A percentile compares a stretch with the other conserved stretches of the same genome.
Conservation (phyloP, 1,139 yeast species). For the Saccharomyces hybrid region DNA sequence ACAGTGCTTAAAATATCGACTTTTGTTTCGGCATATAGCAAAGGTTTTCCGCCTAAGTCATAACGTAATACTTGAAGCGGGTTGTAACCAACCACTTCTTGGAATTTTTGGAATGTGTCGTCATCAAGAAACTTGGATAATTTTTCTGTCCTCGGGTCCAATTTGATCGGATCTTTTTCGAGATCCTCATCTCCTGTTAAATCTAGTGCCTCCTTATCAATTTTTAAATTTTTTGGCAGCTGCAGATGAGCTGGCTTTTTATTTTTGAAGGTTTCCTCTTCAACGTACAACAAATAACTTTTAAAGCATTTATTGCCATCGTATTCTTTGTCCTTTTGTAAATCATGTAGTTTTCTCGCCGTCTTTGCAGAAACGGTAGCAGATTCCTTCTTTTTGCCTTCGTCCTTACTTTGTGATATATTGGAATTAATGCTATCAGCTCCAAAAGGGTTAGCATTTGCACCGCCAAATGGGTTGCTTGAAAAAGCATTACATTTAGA, state of each 20-base stretch:
- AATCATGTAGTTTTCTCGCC: constrained; percentile 22
- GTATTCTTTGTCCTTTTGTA: constrained; percentile 19
- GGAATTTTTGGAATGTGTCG: constrained; percentile 68
- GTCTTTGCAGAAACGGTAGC: constrained; percentile 19
- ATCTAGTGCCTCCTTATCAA: constrained; percentile 30
- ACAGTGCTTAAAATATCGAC: constrained; percentile 28
- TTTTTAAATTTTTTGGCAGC: constrained; percentile 34
- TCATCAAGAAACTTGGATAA: constrained; percentile 53
- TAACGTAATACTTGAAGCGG: constrained; percentile 83
- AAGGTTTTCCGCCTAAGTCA: constrained; percentile 65
- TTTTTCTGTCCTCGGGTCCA: constrained; percentile 36
- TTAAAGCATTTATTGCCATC: constrained; percentile 37
- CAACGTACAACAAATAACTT: constrained; percentile 62
- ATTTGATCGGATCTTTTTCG: constrained; percentile 23
- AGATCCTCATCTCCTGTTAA: constrained; percentile 27
- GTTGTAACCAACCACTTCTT: constrained; percentile 65
- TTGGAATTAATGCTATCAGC: constrained; percentile 8
- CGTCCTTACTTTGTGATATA: constrained; percentile 6
- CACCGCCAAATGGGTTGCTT: constrained; percentile 33
- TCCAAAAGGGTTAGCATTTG: constrained; percentile 24
- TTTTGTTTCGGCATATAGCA: constrained; percentile 54
- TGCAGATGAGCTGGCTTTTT: constrained; percentile 42
- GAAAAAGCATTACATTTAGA: background rate
- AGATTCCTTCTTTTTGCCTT: constrained; percentile 10
- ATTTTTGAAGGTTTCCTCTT: constrained; percentile 48